Evolutionary conservation across 331 rosid species (phyloP).

Genomic region (Spiraea crenata): DNA sequence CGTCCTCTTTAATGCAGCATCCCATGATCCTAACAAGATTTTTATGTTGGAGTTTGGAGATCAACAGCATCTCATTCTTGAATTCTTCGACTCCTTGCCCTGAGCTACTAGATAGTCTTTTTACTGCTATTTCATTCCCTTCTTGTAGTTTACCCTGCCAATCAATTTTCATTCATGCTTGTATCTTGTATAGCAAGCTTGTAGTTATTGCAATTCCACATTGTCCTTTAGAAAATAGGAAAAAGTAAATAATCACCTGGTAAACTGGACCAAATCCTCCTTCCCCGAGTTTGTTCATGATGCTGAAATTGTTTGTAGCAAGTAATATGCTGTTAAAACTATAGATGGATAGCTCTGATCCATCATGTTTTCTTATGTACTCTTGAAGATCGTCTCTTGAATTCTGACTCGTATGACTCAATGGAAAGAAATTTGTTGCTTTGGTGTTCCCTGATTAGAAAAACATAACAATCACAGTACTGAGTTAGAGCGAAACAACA

Average conservation of each 20-base stretch:
- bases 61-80: constrained; percentile 37
- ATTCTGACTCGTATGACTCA: neutral
- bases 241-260: constrained; percentile 19
- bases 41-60: constrained; percentile 38
- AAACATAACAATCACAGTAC: neutral
- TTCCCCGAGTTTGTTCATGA: constrained; percentile 25
- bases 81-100: constrained; percentile 48
- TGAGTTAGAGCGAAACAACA: neutral
- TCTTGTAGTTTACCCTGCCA: constrained; percentile 32
- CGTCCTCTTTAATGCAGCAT: constrained; percentile 31
- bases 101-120: constrained; percentile 39
- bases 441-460: constrained; percentile 1
- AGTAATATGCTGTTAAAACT: constrained; percentile 7
- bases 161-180: neutral
- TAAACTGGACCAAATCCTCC: constrained; percentile 34
- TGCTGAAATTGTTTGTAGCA: constrained; percentile 25
- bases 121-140: constrained; percentile 40
- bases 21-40: constrained; percentile 41
- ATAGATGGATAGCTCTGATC: neutral
- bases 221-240: neutral
- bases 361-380: constrained; percentile 1
- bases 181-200: too few relatives aligned
- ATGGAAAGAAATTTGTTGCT: neutral
- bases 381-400: neutral
- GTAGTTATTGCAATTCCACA: neutral